Evolutionary conservation across 2,329 filamentous ascomycete species (phyloP).

Genomic region (Hypoxylon rubiginosum): DNA sequence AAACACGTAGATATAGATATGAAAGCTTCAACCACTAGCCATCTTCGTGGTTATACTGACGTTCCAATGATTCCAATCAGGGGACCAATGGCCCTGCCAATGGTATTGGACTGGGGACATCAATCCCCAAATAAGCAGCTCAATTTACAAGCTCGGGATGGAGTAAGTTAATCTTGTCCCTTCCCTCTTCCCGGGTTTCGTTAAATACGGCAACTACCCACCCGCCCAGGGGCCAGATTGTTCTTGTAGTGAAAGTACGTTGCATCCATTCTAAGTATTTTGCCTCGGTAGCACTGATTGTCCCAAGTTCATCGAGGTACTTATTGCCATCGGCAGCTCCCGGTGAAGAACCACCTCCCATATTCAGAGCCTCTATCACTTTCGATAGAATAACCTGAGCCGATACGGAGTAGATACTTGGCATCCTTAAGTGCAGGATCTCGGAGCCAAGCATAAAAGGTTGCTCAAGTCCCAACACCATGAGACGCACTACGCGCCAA

Average conservation of each 20-base stretch:
- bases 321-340: not conserved
- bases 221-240: slow-evolving; percentile 23
- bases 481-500: slow-evolving; percentile 31
- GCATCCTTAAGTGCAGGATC: not conserved
- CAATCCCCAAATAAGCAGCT: not conserved
- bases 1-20: too few species aligned
- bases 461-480: slow-evolving; percentile 19
- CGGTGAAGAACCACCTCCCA: not conserved
- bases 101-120: too few species aligned
- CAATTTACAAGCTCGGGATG: not conserved
- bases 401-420: slow-evolving; percentile 10
- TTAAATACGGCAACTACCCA: slow-evolving; percentile 29
- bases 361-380: slow-evolving; percentile 17
- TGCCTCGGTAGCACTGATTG: slow-evolving; percentile 17
- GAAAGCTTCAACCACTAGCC: too few species aligned
- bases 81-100: too few species aligned
- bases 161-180: not conserved
- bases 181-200: slow-evolving; percentile 11
- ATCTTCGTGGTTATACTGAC: too few species aligned
- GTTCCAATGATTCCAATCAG: too few species aligned
- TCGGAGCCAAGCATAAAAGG: slow-evolving; percentile 16
- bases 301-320: slow-evolving; percentile 7
- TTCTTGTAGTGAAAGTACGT: slow-evolving; percentile 21
- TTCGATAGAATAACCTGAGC: slow-evolving; percentile 17
- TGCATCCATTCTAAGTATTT: slow-evolving; percentile 25